Base-by-base conservation (phyloP, 148 eudicot genomes). In the Linanthus parryae region DNA sequence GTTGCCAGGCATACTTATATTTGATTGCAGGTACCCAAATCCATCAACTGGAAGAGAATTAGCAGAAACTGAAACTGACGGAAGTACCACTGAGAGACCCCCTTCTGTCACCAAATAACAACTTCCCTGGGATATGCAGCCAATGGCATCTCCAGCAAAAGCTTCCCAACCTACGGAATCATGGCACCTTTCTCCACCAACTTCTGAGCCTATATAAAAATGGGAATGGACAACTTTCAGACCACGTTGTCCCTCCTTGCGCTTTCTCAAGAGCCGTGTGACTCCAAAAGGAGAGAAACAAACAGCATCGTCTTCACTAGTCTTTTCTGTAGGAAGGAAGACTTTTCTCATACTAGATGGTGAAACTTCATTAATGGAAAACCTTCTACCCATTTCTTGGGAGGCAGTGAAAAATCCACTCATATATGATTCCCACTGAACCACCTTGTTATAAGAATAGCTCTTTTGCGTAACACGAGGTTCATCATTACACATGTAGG, bases 81-180 rank as follows among this genome's bases (percentile, higher is more conserved):
- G 96, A 39, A 92, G 87, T 73, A 92, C 85, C 45, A 92, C 86
- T 22, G 87, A 83, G 26, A 92, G 67, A 62, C 85, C 87, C 31
- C 41, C 58, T 62, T 66, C 61, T 29, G 94, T 81, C 59, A 92
- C 80, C 69, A 92, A 65, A 77, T 83, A 92, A 37, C 81, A 66
- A 56, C 68, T 79, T n/a, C 98, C 98, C 60, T 79, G 75, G 61
- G 75, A 79, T 57, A 61, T 67, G 75, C 87, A 87, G 57, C 94
- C 94, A 54, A 92, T 63, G 44, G 87, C 85, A 67, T 84, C 94
- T 23, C 63, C 74, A 13, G 56, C 46, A 44, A 61, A 58, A 68
- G 58, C 45, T 57, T 71, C 79, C 82, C 61, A 62, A 63, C 72
- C 72, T 52, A 61, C 71, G 56, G 62, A 25, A 57, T 53, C 62